Evolutionary conservation across 306 rosid genomes (phyloP).

Genomic region (Gynostemma pentaphyllum): DNA sequence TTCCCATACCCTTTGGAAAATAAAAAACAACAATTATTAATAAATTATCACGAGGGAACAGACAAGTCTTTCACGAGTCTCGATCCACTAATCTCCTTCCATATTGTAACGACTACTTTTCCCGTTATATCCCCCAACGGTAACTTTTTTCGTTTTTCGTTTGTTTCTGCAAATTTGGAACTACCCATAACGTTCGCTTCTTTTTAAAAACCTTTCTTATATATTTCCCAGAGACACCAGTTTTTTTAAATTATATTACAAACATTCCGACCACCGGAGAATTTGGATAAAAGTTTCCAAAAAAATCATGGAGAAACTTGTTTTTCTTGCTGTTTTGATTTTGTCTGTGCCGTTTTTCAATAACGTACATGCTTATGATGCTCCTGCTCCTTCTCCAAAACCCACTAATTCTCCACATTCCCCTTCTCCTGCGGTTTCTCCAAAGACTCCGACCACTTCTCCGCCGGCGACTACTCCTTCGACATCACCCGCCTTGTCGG

Average conservation of each 20-base stretch:
- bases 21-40: no score
- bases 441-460: slow-evolving; percentile 26
- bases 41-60: not conserved
- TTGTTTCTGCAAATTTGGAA: not conserved
- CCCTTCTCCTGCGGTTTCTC: slow-evolving; percentile 23
- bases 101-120: slow-evolving; percentile 56
- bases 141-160: slow-evolving; percentile 20
- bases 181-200: slow-evolving; percentile 10
- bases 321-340: slow-evolving; percentile 18
- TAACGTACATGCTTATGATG: slow-evolving; percentile 31
- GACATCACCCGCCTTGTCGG: slow-evolving; percentile 27
- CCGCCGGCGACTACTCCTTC: slow-evolving; percentile 38
- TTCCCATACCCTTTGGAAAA: not conserved
- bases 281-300: not conserved
- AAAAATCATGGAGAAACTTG: slow-evolving; percentile 19
- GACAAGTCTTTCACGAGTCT: not conserved
- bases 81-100: slow-evolving; percentile 8
- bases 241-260: not conserved
- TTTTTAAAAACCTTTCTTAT: not conserved
- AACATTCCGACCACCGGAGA: not conserved
- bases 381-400: slow-evolving; percentile 63
- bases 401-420: slow-evolving; percentile 8
- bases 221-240: slow-evolving; percentile 19
- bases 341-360: slow-evolving; percentile 9
- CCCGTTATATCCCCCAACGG: slow-evolving; percentile 52